phyloP scores from a whole-genome alignment of 2,329 filamentous ascomycete genomes.

The Didymella sp. region DNA sequence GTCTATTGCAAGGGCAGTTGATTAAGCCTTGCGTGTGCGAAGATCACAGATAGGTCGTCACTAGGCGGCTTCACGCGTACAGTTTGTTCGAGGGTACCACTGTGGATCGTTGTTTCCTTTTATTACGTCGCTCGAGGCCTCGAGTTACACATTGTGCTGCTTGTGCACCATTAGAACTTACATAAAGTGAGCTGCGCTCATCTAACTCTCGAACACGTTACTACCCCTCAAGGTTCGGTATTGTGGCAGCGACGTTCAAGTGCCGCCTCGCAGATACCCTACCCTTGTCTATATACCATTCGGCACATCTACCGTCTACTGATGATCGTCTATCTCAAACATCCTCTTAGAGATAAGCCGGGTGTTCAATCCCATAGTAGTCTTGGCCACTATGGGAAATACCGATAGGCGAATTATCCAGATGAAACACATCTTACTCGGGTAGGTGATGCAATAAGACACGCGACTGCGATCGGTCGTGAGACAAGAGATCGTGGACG shows the following conservation, averaged over 20 bases:
- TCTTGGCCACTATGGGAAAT: conserved; percentile 2
- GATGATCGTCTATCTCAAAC: background rate
- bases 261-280: background rate
- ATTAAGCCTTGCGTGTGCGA: background rate
- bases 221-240: background rate
- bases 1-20: background rate
- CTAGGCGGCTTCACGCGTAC: background rate
- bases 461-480: conserved; percentile 1
- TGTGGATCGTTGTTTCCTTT: background rate
- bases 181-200: background rate
- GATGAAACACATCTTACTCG: background rate
- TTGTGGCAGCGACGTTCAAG: background rate
- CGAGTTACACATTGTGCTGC: background rate
- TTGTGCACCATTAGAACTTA: background rate
- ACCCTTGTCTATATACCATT: background rate
- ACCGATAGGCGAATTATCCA: background rate
- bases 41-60: background rate
- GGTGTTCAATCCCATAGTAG: background rate
- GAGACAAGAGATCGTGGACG: conserved; percentile 5
- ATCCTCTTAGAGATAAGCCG: background rate
- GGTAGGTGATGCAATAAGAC: background rate
- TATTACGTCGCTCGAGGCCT: background rate
- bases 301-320: background rate
- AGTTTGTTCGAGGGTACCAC: background rate
- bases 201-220: background rate